A percentile compares a stretch with the other conserved stretches of the same genome.
Evolutionary conservation across 257 asterid species (phyloP).

Genomic region (Solanum dulcamara): DNA sequence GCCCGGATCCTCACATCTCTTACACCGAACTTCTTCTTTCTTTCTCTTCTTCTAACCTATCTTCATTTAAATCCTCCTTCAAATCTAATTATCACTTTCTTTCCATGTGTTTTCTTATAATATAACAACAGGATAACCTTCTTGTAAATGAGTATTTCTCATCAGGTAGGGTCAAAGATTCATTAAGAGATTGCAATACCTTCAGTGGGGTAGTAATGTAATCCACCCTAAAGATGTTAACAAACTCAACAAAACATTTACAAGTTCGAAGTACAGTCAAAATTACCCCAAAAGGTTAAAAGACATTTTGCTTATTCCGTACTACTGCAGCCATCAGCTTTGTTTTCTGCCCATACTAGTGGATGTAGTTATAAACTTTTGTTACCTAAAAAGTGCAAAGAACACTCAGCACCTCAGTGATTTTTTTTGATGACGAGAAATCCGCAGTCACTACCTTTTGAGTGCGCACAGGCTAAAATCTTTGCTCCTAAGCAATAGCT

Average conservation of each 20-base stretch:
- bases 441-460: too few species aligned
- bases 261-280: background rate
- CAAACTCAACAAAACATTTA: background rate
- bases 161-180: constrained; percentile 85
- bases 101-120: background rate
- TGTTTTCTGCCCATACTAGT: constrained; percentile 68
- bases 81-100: background rate
- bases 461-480: too few species aligned
- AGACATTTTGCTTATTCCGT: constrained; percentile 87
- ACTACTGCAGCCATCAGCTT: constrained; percentile 94
- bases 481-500: too few species aligned
- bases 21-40: background rate
- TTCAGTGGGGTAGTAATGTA: constrained; percentile 78
- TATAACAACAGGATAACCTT: constrained; percentile 54
- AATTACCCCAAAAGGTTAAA: constrained; percentile 74
- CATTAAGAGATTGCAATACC: constrained; percentile 87
- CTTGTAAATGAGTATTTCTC: constrained; percentile 77
- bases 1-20: background rate
- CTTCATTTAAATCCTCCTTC: background rate
- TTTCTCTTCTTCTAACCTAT: background rate
- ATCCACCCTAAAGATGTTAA: constrained; percentile 51
- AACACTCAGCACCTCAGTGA: background rate
- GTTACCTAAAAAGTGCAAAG: constrained; percentile 46
- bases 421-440: too few species aligned
- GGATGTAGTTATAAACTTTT: constrained; percentile 85